Conservation (phyloP, 2,329 filamentous ascomycete species). For the Colletotrichum sp. region DNA sequence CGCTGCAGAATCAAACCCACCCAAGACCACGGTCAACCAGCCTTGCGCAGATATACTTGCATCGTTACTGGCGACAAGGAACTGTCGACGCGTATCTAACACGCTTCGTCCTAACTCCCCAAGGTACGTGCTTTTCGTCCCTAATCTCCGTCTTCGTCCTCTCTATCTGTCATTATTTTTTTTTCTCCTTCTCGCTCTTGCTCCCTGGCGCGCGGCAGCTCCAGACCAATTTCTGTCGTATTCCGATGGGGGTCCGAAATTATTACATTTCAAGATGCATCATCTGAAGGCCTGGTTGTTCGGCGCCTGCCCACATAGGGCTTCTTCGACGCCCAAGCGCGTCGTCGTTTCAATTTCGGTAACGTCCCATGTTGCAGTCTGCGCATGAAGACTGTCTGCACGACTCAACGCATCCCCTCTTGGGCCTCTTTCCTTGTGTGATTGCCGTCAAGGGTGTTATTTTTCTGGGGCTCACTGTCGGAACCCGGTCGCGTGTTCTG, state of each 20-base stretch:
- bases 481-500: conserved; percentile 19
- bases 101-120: background rate
- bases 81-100: background rate
- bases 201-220: background rate
- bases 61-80: background rate
- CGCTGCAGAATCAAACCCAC: conserved; percentile 12
- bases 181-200: background rate
- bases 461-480: conserved; percentile 10
- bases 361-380: conserved; percentile 22
- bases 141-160: background rate
- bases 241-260: conserved; percentile 16
- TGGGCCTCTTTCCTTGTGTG: conserved; percentile 10
- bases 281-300: conserved; percentile 18
- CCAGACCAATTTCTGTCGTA: background rate
- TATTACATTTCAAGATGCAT: conserved; percentile 20
- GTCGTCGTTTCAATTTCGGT: conserved; percentile 21
- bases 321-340: conserved; percentile 14
- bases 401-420: conserved; percentile 15
- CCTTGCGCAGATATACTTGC: background rate
- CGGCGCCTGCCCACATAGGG: conserved; percentile 13
- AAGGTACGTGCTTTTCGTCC: conserved; percentile 12
- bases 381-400: conserved; percentile 19
- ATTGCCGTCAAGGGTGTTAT: conserved; percentile 7
- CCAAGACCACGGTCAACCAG: background rate
- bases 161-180: background rate